These are phyloP conservation scores for Blastomyces parvus DNA, from an alignment of 2,329 filamentous ascomycete genomes.

Conservation along the genomic window DNA sequence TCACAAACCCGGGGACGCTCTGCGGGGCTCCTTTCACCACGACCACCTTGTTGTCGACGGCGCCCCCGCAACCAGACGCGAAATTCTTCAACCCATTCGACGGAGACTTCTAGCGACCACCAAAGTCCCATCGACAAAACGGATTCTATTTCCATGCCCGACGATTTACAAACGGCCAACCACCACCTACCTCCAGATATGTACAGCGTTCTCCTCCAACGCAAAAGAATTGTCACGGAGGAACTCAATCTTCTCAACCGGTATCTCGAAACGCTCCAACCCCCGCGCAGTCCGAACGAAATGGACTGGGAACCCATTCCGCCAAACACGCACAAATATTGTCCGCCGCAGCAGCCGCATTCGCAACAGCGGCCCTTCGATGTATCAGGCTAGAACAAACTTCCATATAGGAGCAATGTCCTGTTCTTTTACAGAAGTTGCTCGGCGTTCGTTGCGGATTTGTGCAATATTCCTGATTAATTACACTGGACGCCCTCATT, in stretches of 20 bases:
- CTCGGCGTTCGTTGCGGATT: background rate
- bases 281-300: background rate
- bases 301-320: slow-evolving; percentile 5
- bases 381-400: background rate
- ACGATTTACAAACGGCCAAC: background rate
- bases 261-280: background rate
- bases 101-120: too few relatives aligned
- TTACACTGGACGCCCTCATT: background rate
- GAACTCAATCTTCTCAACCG: background rate
- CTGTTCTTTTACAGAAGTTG: background rate
- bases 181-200: background rate
- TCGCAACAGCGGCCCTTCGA: background rate
- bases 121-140: background rate
- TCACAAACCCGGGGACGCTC: background rate
- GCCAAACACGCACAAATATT: background rate
- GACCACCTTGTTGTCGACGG: background rate
- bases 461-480: background rate
- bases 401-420: background rate
- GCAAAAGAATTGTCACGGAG: background rate
- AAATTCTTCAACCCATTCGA: background rate
- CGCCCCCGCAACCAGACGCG: background rate
- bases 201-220: background rate
- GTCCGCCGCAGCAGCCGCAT: background rate
- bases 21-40: background rate
- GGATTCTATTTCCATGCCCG: background rate